Evolutionary conservation across 768 basidiomycete genomes (phyloP).

Genomic region (Mycena leptocephala): DNA sequence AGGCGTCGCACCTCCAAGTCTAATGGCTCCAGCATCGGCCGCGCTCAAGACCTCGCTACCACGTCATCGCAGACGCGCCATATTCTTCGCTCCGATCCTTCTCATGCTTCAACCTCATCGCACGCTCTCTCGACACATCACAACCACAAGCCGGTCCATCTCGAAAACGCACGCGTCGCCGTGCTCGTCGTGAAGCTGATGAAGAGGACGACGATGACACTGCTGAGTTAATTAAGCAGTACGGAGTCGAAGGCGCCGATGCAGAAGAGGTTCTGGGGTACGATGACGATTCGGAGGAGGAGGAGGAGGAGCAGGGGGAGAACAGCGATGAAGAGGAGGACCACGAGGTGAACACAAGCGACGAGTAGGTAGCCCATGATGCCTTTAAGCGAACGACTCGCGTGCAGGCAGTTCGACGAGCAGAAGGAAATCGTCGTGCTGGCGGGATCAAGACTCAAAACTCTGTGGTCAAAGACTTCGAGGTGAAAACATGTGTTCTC

Average conservation of each 20-base stretch:
- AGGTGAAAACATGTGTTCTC: slow-evolving; percentile 33
- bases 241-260: not conserved
- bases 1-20: not conserved
- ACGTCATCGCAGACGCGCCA: not conserved
- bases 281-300: slow-evolving; percentile 24
- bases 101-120: not conserved
- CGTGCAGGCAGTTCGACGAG: slow-evolving; percentile 37
- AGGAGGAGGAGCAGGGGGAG: slow-evolving; percentile 20
- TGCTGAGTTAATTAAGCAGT: too few species aligned
- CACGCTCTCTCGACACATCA: not conserved
- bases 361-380: not conserved
- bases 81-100: not conserved
- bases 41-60: not conserved
- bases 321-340: not conserved
- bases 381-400: not conserved
- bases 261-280: slow-evolving; percentile 8
- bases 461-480: slow-evolving; percentile 40
- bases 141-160: not conserved
- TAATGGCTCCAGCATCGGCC: not conserved
- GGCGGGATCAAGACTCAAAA: slow-evolving; percentile 46
- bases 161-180: not conserved
- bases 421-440: slow-evolving; percentile 40
- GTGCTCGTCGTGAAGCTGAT: not conserved
- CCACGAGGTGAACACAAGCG: slow-evolving; percentile 13
- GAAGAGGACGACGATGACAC: not conserved